phyloP scores from a whole-genome alignment of 1,139 yeast genomes.

The Geotrichum restrictum region DNA sequence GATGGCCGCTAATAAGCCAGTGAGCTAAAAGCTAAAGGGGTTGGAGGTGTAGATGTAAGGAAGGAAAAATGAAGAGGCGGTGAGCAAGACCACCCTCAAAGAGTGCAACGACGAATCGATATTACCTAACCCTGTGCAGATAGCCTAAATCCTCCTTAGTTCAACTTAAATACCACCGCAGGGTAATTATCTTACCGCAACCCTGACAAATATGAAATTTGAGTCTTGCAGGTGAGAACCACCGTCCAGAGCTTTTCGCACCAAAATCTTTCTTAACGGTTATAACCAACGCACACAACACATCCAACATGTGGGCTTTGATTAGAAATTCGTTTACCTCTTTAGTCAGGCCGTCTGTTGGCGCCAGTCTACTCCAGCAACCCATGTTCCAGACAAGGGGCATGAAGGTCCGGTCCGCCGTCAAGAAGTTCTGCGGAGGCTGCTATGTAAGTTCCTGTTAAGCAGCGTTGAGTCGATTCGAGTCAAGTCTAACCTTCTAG shows the following conservation, averaged over 20 bases:
- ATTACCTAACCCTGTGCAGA: not conserved
- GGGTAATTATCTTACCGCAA: no score
- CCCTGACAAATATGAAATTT: no score
- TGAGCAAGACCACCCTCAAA: no score
- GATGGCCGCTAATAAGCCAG: not conserved
- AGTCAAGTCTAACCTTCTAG: constrained; percentile 24
- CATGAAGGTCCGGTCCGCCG: constrained; percentile 74
- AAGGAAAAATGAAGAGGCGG: no score
- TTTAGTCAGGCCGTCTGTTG: constrained; percentile 21
- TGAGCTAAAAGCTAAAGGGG: no score
- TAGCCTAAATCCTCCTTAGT: no score
- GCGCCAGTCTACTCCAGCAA: constrained; percentile 23
- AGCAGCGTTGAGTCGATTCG: not conserved
- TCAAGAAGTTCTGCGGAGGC: constrained; percentile 85
- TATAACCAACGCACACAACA: not conserved
- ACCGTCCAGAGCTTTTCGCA: not conserved
- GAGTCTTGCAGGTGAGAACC: not conserved
- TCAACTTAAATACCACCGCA: no score
- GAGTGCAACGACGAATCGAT: not conserved
- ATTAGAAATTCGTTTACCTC: constrained; percentile 17
- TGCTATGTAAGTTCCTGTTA: constrained; percentile 53
- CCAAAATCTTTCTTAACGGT: not conserved
- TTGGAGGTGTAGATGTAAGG: no score
- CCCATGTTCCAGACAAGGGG: constrained; percentile 40
- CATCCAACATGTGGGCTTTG: constrained; percentile 17